A percentile compares a stretch with the other conserved stretches of the same genome.
phyloP scores from a whole-genome alignment of 2,329 filamentous ascomycete species.

The Trichoderma atroviride region DNA sequence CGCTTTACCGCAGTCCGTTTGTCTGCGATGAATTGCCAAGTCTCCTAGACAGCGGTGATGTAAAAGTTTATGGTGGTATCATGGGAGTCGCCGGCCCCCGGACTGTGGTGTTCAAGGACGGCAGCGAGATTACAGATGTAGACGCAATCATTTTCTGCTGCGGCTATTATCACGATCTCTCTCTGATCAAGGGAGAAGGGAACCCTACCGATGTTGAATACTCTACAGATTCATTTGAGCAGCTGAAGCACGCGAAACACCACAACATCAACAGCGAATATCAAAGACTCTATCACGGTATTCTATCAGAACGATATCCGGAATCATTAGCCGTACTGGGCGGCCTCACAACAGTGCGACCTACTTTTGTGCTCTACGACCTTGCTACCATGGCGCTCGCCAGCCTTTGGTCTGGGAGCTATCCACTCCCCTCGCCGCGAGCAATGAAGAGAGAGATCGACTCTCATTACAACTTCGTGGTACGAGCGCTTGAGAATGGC shows the following conservation, averaged over 20 bases:
- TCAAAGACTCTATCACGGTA: constrained; percentile 37
- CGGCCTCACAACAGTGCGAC: constrained; percentile 32
- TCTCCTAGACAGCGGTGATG: constrained; percentile 35
- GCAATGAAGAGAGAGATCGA: constrained; percentile 37
- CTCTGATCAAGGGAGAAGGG: constrained; percentile 35
- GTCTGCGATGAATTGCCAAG: constrained; percentile 37
- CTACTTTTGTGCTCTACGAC: constrained; percentile 37
- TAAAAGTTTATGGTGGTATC: constrained; percentile 36
- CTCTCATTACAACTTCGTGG: constrained; percentile 34
- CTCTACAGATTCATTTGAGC: constrained; percentile 35
- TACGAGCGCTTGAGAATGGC: constrained; percentile 32
- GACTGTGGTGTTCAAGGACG: constrained; percentile 37
- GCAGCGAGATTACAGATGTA: constrained; percentile 37
- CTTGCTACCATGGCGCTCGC: constrained; percentile 38
- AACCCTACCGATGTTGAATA: constrained; percentile 34
- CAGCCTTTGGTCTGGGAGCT: constrained; percentile 35
- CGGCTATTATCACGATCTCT: constrained; percentile 39
- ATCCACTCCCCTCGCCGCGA: constrained; percentile 30
- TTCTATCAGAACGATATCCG: constrained; percentile 39
- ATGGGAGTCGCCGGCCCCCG: constrained; percentile 36
- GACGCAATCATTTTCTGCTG: constrained; percentile 41
- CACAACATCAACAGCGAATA: constrained; percentile 33
- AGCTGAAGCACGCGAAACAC: constrained; percentile 31
- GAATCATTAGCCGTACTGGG: constrained; percentile 39
- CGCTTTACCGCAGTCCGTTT: constrained; percentile 35